Base-by-base conservation (phyloP, 2,329 filamentous ascomycete species). In the Beauveria pseudobassiana region DNA sequence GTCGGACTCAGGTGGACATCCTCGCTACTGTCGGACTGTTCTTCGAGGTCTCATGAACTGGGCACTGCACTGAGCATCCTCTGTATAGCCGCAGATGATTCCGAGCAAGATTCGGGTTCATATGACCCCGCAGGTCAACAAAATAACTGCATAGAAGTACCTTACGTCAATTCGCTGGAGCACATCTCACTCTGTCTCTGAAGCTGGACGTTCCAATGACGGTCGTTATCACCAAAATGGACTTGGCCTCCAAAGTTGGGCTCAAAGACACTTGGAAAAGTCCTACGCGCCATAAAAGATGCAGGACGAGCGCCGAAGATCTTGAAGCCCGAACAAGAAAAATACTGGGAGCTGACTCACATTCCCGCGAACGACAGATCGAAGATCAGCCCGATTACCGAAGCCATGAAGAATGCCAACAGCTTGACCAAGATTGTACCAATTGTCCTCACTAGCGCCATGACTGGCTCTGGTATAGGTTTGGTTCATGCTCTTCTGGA, bases 11-110 rank as follows among this genome's bases (percentile, higher is more conserved):
- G 93, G 93, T 18, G 95, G 95, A 0, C 90, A 96, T 65, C 88
- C 93, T 43, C 86, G 92, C 50, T 99, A 95, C 73, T 85, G 92
- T 53, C 87, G 95, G 61, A 98, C 93, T 6, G 93, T 91, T 2
- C 80, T 98, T 59, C 85, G 93, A 63, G 92, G 93, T 0, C 79
- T 99, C n/a, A 83, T 99, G 65, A 95, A 93, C 51, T 98, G 95
- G 93, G 90, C 90, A 43, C 95, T 95, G 9, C 92, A 98, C 71
- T 99, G 95, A 92, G 90, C 1, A 74, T 96, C 24, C 80, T 98
- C 2, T 97, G 96, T 67, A 86, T 98, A 64, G 87, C 91, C 52
- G 91, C 91, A 42, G 89, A 95, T 69, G 88, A 89, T 65, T 79
- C 82, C 12, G 85, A 88, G 14, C 68, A 72, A 51, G 67, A 68